These are phyloP conservation scores for Laetiporus sulphureus DNA, from an alignment of 1,284 basidiomycete genomes.

Conservation along the genomic window DNA sequence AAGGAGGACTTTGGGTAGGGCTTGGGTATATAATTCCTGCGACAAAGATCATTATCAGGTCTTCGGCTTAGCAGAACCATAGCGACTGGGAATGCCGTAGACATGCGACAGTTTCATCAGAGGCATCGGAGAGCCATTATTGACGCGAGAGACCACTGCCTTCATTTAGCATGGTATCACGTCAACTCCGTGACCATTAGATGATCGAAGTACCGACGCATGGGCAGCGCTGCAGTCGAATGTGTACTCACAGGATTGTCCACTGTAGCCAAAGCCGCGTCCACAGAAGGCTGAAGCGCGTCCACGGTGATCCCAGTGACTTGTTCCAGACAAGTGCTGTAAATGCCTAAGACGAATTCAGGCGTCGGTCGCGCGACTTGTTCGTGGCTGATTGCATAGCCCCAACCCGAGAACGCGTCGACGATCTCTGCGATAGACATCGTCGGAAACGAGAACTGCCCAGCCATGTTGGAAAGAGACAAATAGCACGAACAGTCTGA, in stretches of 20 bases:
- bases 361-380: constrained; percentile 66
- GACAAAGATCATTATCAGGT: not conserved
- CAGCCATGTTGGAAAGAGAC: constrained; percentile 14
- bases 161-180: too few relatives aligned
- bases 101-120: not conserved
- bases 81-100: not conserved
- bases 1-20: constrained; percentile 23
- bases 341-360: constrained; percentile 65
- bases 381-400: constrained; percentile 55
- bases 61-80: not conserved
- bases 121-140: too few relatives aligned
- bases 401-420: constrained; percentile 56
- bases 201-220: not conserved
- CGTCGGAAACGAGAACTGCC: constrained; percentile 52
- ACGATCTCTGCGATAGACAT: constrained; percentile 60
- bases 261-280: constrained; percentile 45
- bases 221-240: not conserved
- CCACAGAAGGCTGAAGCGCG: constrained; percentile 51
- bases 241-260: constrained; percentile 31
- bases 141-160: too few relatives aligned
- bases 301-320: constrained; percentile 62
- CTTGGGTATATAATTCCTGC: constrained; percentile 24
- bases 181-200: not conserved
- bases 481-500: not conserved
- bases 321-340: constrained; percentile 62